Evolutionary conservation across 148 eudicot genomes (phyloP).

Genomic region (Selenicereus undatus): DNA sequence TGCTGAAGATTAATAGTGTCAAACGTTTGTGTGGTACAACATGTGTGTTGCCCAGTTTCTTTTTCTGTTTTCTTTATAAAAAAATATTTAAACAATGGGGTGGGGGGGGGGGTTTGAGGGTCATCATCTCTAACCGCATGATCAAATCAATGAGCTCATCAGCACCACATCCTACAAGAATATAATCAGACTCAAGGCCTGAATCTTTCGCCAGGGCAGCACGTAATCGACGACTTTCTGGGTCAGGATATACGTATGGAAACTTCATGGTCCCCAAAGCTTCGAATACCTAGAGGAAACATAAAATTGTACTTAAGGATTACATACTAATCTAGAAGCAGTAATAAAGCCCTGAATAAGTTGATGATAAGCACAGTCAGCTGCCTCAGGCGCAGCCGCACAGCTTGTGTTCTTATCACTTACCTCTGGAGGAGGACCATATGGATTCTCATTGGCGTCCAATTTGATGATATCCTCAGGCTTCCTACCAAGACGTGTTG

Average conservation of each 20-base stretch:
- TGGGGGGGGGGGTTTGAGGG: too few relatives aligned
- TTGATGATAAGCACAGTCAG: not conserved
- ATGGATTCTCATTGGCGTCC: slow-evolving; percentile 96
- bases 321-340: not conserved
- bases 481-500: slow-evolving; percentile 90
- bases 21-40: too few relatives aligned
- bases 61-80: too few relatives aligned
- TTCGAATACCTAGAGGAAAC: slow-evolving; percentile 63
- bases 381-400: not conserved
- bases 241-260: slow-evolving; percentile 94
- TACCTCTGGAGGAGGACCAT: slow-evolving; percentile 99
- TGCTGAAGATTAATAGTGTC: not conserved
- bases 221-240: slow-evolving; percentile 87
- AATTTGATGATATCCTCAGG: slow-evolving; percentile 89
- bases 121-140: slow-evolving; percentile 71
- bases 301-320: slow-evolving; percentile 10
- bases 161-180: slow-evolving; percentile 94
- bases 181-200: slow-evolving; percentile 80
- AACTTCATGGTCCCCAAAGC: slow-evolving; percentile 83
- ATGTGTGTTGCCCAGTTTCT: too few relatives aligned
- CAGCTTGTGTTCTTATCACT: slow-evolving; percentile 16
- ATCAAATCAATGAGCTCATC: slow-evolving; percentile 96
- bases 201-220: slow-evolving; percentile 93
- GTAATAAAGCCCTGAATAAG: not conserved
- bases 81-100: too few relatives aligned